A percentile compares a stretch with the other conserved stretches of the same genome.
Evolutionary conservation across 2,329 filamentous ascomycete genomes (phyloP).

Genomic region (Exophiala spinifera): DNA sequence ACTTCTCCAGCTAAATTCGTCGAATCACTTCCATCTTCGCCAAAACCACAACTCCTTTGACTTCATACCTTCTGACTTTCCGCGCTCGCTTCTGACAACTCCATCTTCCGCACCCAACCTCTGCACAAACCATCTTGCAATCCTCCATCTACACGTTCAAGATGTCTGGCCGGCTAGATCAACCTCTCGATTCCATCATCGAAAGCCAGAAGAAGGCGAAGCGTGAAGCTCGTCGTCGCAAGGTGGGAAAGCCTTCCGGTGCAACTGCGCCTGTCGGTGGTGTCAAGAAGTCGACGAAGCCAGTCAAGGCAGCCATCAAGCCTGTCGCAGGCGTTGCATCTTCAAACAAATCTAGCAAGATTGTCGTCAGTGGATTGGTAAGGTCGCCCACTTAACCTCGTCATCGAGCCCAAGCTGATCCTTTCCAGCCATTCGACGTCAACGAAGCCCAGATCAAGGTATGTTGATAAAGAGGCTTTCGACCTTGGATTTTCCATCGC

Average conservation of each 20-base stretch:
- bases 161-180: conserved; percentile 94
- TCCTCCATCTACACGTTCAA: conserved; percentile 34
- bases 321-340: conserved; percentile 60
- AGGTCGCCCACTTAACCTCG: conserved; percentile 39
- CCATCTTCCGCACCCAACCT: not conserved
- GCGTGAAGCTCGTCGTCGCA: conserved; percentile 48
- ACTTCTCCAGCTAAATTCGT: conserved; percentile 1
- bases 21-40: not conserved
- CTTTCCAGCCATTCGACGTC: conserved; percentile 81
- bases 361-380: conserved; percentile 98
- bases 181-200: conserved; percentile 96
- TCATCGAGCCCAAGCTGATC: conserved; percentile 45
- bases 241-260: conserved; percentile 35
- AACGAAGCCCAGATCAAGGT: conserved; percentile 98
- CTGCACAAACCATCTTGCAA: conserved; percentile 11
- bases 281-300: conserved; percentile 71
- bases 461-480: conserved; percentile 87
- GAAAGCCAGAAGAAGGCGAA: conserved; percentile 63
- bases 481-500: conserved; percentile 69
- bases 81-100: conserved; percentile 1
- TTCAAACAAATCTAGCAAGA: conserved; percentile 77
- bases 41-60: not conserved
- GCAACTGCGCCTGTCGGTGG: conserved; percentile 72
- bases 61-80: conserved; percentile 2
- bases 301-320: conserved; percentile 43